A percentile compares a stretch with the other conserved stretches of the same genome.
Evolutionary conservation across 2,329 filamentous ascomycete species (phyloP).

Genomic region (Alternaria consortialis): DNA sequence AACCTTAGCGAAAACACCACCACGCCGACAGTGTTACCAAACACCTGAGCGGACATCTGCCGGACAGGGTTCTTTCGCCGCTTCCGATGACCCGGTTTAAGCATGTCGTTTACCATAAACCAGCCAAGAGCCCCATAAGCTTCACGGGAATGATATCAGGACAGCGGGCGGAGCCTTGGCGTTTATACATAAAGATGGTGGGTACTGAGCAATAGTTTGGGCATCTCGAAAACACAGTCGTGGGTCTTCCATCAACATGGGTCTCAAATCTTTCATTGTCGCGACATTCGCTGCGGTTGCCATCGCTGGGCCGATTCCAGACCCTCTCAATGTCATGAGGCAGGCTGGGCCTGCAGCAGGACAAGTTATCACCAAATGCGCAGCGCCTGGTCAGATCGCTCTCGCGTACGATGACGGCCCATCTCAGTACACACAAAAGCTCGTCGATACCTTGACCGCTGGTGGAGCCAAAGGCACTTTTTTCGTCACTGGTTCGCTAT

Average conservation of each 20-base stretch:
- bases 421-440: slow-evolving; percentile 47
- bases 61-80: slow-evolving; percentile 9
- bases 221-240: neutral
- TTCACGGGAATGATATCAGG: slow-evolving; percentile 13
- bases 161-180: slow-evolving; percentile 5
- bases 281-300: slow-evolving; percentile 31
- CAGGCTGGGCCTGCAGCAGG: slow-evolving; percentile 39
- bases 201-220: neutral
- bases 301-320: slow-evolving; percentile 34
- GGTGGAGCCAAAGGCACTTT: slow-evolving; percentile 49
- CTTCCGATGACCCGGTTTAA: slow-evolving; percentile 29
- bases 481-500: slow-evolving; percentile 45
- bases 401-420: slow-evolving; percentile 50
- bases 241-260: slow-evolving; percentile 26
- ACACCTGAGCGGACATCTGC: neutral
- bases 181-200: slow-evolving; percentile 27
- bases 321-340: slow-evolving; percentile 40
- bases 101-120: slow-evolving; percentile 36
- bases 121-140: slow-evolving; percentile 40
- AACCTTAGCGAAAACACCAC: neutral
- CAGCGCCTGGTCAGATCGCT: slow-evolving; percentile 39
- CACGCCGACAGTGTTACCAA: neutral
- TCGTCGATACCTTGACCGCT: slow-evolving; percentile 41
- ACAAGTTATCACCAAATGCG: slow-evolving; percentile 43
- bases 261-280: slow-evolving; percentile 33